A percentile compares a stretch with the other conserved stretches of the same genome.
Evolutionary conservation across 2,329 filamentous ascomycete genomes (phyloP).

Genomic region (Didymella arachidicola): DNA sequence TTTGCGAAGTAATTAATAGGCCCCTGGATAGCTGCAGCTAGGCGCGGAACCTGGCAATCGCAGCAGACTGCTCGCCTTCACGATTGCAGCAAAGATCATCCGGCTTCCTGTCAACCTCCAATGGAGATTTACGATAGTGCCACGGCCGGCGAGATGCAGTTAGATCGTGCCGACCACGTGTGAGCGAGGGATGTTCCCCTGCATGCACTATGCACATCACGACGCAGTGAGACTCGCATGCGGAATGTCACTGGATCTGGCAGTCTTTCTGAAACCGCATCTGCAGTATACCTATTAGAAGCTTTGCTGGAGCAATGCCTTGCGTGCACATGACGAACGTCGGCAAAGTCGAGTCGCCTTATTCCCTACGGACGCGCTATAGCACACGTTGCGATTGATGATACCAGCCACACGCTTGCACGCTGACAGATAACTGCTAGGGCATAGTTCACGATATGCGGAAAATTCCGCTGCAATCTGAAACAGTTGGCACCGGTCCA

Average conservation of each 20-base stretch:
- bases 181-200: constrained; percentile 17
- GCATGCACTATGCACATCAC: constrained; percentile 15
- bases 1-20: neutral
- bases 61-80: neutral
- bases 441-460: neutral
- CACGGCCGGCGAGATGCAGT: neutral
- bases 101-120: neutral
- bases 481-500: neutral
- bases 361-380: neutral
- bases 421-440: neutral
- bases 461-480: neutral
- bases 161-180: constrained; percentile 23
- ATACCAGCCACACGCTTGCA: neutral
- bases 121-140: constrained; percentile 2
- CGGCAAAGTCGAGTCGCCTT: neutral
- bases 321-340: constrained; percentile 1
- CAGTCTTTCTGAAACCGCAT: constrained; percentile 8
- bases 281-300: neutral
- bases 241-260: constrained; percentile 10
- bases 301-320: constrained; percentile 2
- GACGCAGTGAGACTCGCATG: constrained; percentile 15
- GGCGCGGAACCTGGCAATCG: neutral
- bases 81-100: neutral
- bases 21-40: neutral
- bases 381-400: too few species aligned